Base-by-base conservation (phyloP, 2,329 filamentous ascomycete genomes). In the Eutypella sp. region DNA sequence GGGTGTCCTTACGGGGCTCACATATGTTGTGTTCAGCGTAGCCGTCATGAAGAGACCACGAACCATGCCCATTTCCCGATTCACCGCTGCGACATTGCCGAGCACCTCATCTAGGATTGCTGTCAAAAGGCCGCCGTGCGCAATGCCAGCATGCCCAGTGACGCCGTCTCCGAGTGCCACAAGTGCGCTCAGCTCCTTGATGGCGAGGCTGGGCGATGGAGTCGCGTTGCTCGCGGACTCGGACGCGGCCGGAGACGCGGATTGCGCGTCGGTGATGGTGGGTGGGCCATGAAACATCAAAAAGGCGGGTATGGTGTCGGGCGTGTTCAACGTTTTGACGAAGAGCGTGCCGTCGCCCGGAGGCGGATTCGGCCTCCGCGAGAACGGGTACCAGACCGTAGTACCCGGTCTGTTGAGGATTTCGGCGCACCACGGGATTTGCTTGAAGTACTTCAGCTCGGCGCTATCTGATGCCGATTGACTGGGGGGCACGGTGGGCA, bases 21-120 rank as follows among this genome's bases (percentile, higher is more conserved):
- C 4, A 18, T 37, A 46, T 7, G 27, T 6, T n/a, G 31, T 37
- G 29, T 36, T 36, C 31, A 42, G 22, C 16, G 36, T 37, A 13
- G 7, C 29, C n/a, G 44, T 46, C 39, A 42, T 42, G 23, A 23
- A 39, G 16, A 20, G 10, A 22, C 16, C 18, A n/a, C 10, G n/a
- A 16, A 27, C 4, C 18, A 43, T 44, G 11, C 50, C 45, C 29
- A 54, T 27, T 22, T 19, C 15, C 29, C 50, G 50, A 23, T 38
- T 42, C 11, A 47, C 2, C 5, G 9, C 4, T 16, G n/a, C n/a
- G 40, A 38, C 29, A 11, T n/a, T 11, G 10, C 40, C 45, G 16
- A 47, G 27, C 10, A 47, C 18, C 33, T 37, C 40, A 34, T 43
- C 45, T 18, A 47, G 36, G 10, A 42, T 22, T 9, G 23, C 29